Conservation (phyloP, 2,329 filamentous ascomycete genomes). For the Cercospora zeina region DNA sequence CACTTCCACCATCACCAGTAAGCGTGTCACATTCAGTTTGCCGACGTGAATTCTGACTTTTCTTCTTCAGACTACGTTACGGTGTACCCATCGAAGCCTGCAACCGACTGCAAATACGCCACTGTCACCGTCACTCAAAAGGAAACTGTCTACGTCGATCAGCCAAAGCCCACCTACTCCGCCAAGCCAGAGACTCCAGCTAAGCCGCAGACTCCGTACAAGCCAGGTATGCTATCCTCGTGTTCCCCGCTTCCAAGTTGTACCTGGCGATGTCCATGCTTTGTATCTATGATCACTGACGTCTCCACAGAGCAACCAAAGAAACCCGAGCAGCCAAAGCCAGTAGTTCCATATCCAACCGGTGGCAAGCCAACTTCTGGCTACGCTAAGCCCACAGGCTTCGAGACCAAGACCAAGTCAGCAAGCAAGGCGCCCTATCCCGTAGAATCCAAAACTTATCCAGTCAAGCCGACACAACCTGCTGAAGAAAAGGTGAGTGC, state of each 20-base stretch:
- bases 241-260: no score
- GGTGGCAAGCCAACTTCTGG: conserved; percentile 17
- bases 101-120: conserved; percentile 30
- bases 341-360: conserved; percentile 20
- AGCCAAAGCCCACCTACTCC: conserved; percentile 16
- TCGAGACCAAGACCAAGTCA: conserved; percentile 1
- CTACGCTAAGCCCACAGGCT: conserved; percentile 21
- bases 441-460: background rate
- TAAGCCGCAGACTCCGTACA: background rate
- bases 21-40: no score
- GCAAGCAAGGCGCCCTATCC: background rate
- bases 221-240: no score
- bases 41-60: no score
- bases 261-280: no score
- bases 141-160: conserved; percentile 37
- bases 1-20: conserved; percentile 37
- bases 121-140: conserved; percentile 42
- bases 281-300: no score
- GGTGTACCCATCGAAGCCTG: conserved; percentile 35
- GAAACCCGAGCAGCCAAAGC: no score
- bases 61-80: conserved; percentile 36
- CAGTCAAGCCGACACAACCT: background rate
- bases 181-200: conserved; percentile 21
- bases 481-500: no score
- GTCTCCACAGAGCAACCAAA: no score